Percentiles rank a stretch among this genome's conserved stretches.
Evolutionary conservation across 2,329 filamentous ascomycete genomes (phyloP).

Genomic region (Fusarium ramigenum): DNA sequence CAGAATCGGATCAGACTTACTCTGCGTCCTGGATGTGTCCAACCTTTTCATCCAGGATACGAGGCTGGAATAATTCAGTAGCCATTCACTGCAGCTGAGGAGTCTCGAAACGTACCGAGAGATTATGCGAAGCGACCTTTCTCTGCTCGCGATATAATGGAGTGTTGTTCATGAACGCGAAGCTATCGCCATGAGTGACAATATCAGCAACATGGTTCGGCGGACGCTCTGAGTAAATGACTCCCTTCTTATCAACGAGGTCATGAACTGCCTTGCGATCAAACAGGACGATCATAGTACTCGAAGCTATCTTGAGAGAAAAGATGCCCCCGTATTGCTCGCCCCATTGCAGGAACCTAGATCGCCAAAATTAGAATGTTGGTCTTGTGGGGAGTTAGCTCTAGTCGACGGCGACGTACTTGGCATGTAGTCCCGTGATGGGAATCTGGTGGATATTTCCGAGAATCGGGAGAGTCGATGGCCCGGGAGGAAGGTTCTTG

Average conservation of each 20-base stretch:
- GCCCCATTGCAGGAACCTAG: neutral
- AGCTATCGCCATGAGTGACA: neutral
- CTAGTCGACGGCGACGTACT: neutral
- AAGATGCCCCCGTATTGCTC: neutral
- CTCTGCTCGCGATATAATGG: neutral
- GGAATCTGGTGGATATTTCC: neutral
- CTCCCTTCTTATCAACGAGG: neutral
- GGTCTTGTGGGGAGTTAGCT: no score
- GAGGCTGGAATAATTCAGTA: neutral
- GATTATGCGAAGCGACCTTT: neutral
- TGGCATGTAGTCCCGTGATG: neutral
- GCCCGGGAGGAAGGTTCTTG: neutral
- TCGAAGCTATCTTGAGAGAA: neutral
- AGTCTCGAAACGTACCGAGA: neutral
- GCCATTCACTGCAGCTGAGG: accelerated
- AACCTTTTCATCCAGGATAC: neutral
- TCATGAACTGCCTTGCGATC: neutral
- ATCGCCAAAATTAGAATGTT: accelerated
- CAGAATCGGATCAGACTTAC: neutral
- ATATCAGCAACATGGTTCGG: neutral
- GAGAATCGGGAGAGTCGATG: neutral
- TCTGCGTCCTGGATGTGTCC: neutral
- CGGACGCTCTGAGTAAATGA: neutral
- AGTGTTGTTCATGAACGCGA: neutral
- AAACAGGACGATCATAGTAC: neutral